phyloP scores from a whole-genome alignment of 257 asterid species.

The Solanum raphanifolium region DNA sequence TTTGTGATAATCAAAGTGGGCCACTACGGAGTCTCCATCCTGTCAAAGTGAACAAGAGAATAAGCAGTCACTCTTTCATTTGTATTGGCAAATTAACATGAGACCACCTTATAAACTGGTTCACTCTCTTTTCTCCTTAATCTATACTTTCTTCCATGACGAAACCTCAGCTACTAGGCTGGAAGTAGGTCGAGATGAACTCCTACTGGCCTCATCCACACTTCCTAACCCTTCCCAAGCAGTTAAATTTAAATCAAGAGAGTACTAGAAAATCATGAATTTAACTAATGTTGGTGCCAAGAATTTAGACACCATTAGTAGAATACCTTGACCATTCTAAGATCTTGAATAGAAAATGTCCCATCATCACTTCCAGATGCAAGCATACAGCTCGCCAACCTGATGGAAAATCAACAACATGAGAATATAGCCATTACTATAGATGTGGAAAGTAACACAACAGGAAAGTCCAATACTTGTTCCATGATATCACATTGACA shows the following conservation, averaged over 20 bases:
- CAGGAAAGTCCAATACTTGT: constrained; percentile 42
- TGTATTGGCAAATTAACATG: background rate
- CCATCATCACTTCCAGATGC: constrained; percentile 99
- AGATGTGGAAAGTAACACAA: background rate
- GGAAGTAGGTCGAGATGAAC: background rate
- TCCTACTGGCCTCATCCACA: background rate
- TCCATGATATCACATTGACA: constrained; percentile 97
- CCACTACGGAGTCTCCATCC: constrained; percentile 77
- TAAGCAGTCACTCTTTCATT: background rate
- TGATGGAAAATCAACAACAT: constrained; percentile 18
- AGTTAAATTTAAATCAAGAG: background rate
- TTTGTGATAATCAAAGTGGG: constrained; percentile 75
- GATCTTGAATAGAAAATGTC: constrained; percentile 78
- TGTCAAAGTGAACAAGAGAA: constrained; percentile 9
- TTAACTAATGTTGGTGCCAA: background rate
- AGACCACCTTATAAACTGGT: background rate
- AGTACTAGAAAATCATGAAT: background rate
- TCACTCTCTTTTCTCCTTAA: background rate
- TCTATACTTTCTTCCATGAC: background rate
- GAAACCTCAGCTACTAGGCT: background rate
- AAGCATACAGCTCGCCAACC: constrained; percentile 82
- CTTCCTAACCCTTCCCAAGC: background rate
- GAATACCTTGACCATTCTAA: constrained; percentile 71
- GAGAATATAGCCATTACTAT: background rate
- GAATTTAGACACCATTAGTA: background rate